Conservation (phyloP, 495 filamentous ascomycete genomes). For the Sordaria brevicollis region DNA sequence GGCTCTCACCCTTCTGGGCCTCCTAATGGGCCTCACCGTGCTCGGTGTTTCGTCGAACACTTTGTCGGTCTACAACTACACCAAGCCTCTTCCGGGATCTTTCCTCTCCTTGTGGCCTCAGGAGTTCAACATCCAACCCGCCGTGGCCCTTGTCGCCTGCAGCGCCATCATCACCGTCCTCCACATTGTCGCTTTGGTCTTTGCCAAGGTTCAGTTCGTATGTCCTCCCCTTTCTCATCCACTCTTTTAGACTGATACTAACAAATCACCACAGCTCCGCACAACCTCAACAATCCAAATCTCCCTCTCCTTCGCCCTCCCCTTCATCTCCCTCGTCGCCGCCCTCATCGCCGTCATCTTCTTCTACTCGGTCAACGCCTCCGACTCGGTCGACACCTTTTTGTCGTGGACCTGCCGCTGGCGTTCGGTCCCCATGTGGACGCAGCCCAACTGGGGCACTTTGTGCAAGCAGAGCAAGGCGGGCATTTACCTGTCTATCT, state of each 20-base stretch:
- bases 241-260: not conserved
- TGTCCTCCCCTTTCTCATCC: constrained; percentile 7
- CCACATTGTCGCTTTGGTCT: constrained; percentile 33
- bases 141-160: constrained; percentile 37
- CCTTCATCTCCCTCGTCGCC: constrained; percentile 32
- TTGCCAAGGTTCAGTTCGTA: constrained; percentile 30
- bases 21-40: constrained; percentile 37
- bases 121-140: constrained; percentile 40
- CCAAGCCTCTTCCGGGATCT: constrained; percentile 26
- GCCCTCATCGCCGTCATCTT: constrained; percentile 40
- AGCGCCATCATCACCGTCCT: constrained; percentile 31
- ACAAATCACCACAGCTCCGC: constrained; percentile 26
- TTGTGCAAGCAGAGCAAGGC: constrained; percentile 41
- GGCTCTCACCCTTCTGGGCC: constrained; percentile 36
- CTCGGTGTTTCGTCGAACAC: constrained; percentile 40
- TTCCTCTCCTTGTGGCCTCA: constrained; percentile 41
- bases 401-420: constrained; percentile 48
- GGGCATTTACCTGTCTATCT: constrained; percentile 38
- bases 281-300: constrained; percentile 25
- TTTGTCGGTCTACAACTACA: constrained; percentile 37
- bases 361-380: constrained; percentile 44
- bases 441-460: constrained; percentile 35
- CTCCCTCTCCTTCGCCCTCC: constrained; percentile 26
- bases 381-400: constrained; percentile 32
- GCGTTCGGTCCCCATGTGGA: constrained; percentile 31